Base-by-base conservation (phyloP, 2,329 filamentous ascomycete species). In the Periconia sp. region DNA sequence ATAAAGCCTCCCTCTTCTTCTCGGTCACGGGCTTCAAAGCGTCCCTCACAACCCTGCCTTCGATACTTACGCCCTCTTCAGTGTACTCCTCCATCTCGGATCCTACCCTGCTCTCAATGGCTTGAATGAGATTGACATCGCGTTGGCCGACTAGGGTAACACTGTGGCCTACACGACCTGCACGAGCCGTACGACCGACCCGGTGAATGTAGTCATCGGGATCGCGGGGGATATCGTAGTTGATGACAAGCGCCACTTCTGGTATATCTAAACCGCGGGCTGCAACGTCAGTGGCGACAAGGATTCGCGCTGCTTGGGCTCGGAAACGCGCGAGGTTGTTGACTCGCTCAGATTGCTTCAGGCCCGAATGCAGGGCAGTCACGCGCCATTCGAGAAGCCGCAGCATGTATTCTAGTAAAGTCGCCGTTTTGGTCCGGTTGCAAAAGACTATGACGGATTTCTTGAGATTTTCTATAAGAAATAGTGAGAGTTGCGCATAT, bases 131-230 rank as follows among this genome's bases (percentile, higher is more conserved):
- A 60, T 92, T 84, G 1, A 97, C 91, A 69, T 99, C 94, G 44
- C 92, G 80, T 77, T 97, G 92, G 2, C 94, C 92, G 2, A 99
- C 87, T 57, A 99, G 83, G 2, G 89, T 95, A 12, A 96, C 84
- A 4, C 88, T 85, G 53, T 91, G 86, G 60, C 94, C 94, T 39
- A 78, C 79, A 31, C 91, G 82, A 0, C 94, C 94, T 0, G 94
- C 94, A 81, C 94, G 86, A 3, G 94, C 94, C 10, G 94, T 99
- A 72, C 94, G 87, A 68, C 94, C 94, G 36, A 96, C 92, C 10
- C 94, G 85, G 74, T 99, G 94, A 54, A 99, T 94, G 69, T 99
- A 99, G 71, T 96, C 92, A 68, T 96, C 92, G 3, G 92, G 90
- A 65, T 96, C 90, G n/a, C 92, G 85, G 0, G 94, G 94, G 1